Conservation (phyloP, 352 stramenopile species). For the Phytophthora hybrid region DNA sequence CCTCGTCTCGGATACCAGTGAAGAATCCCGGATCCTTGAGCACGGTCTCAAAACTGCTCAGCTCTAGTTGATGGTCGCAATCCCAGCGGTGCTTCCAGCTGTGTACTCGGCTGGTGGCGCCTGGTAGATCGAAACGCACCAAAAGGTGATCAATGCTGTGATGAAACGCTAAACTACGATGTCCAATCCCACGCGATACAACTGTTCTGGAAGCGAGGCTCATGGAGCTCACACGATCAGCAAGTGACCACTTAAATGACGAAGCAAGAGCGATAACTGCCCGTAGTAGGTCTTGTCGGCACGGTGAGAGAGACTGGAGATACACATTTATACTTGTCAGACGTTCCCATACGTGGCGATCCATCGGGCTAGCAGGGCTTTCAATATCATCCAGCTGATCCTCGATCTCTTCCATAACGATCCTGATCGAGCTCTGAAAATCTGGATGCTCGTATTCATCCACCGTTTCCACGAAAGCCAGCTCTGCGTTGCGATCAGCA, state of each 20-base stretch:
- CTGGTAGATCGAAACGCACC: neutral
- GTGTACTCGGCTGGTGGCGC: neutral
- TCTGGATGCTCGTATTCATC: neutral
- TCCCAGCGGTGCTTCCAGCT: slow-evolving; percentile 2
- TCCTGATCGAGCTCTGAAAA: neutral
- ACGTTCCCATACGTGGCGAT: neutral
- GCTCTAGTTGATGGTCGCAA: neutral
- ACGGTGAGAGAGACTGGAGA: neutral
- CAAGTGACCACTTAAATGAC: slow-evolving; percentile 1
- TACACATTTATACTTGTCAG: neutral
- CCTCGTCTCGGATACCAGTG: neutral
- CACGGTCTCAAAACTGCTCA: neutral
- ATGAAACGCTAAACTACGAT: neutral
- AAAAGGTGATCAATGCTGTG: neutral
- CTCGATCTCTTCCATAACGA: neutral
- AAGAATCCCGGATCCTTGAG: neutral
- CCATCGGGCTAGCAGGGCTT: neutral
- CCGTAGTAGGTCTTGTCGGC: neutral
- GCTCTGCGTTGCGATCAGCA: neutral
- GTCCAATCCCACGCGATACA: neutral
- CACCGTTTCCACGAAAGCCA: neutral
- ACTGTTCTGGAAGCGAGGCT: neutral
- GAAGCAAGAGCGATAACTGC: neutral
- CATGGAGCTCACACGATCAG: neutral
- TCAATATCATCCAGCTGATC: neutral